Conservation (phyloP, 2,329 filamentous ascomycete genomes). For the Cadophora luteo-olivacea region DNA sequence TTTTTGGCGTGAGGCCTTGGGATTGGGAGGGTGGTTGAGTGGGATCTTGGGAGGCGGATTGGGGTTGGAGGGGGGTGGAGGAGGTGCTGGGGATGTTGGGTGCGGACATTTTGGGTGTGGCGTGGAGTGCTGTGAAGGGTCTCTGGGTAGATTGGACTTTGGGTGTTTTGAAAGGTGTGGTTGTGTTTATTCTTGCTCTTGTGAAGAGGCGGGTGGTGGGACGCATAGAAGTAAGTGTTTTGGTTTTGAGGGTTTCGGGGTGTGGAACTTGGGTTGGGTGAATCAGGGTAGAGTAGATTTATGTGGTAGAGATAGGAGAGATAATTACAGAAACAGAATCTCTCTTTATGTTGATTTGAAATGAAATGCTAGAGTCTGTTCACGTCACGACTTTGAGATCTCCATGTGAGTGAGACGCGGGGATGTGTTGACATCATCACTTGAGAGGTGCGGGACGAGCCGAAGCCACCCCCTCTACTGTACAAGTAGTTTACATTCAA, state of each 20-base stretch:
- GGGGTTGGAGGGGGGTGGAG: background rate
- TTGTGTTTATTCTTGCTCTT: background rate
- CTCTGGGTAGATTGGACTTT: no score
- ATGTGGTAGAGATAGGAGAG: background rate
- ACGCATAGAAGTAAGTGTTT: conserved; percentile 15
- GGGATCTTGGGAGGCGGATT: background rate
- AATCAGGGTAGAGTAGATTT: no score
- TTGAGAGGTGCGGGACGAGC: conserved; percentile 17
- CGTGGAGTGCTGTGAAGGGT: no score
- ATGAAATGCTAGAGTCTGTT: background rate
- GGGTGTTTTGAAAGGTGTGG: background rate
- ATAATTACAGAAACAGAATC: background rate
- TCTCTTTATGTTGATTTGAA: background rate
- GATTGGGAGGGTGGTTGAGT: background rate
- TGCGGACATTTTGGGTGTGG: background rate
- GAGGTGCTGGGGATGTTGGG: no score
- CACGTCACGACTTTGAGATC: conserved; percentile 17
- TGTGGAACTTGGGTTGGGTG: background rate
- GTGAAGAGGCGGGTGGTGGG: conserved; percentile 2
- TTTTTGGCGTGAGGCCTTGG: background rate
- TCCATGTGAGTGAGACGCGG: background rate
- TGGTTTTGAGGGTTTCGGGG: no score
- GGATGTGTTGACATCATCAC: conserved; percentile 34
- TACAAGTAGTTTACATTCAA: no score
- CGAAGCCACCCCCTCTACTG: conserved; percentile 18